These are phyloP conservation scores for Fusarium sp. DNA, from an alignment of 2,329 filamentous ascomycete genomes.

Conservation along the genomic window DNA sequence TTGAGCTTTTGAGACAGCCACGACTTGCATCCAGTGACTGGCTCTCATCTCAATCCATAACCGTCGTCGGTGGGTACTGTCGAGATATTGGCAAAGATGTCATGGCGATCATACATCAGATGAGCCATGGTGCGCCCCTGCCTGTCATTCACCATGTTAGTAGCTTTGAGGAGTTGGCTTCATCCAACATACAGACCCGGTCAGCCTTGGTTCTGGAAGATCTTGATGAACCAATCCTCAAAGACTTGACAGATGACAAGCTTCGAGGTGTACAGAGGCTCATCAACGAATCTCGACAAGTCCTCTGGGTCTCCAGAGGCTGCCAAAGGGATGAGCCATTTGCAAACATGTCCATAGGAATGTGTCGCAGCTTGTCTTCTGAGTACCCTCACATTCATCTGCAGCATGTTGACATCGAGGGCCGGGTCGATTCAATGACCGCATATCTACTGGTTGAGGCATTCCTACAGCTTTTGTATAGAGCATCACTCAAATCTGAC, in stretches of 20 bases:
- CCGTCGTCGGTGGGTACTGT: neutral
- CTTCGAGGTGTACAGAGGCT: neutral
- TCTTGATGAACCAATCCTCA: slow-evolving; percentile 5
- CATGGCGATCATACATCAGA: neutral
- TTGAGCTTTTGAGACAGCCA: neutral
- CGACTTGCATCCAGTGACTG: neutral
- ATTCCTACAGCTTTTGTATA: neutral
- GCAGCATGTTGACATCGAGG: slow-evolving; percentile 7
- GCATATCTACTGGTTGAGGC: neutral
- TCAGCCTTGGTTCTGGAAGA: neutral
- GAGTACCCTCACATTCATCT: slow-evolving; percentile 9
- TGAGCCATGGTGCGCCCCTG: rapidly evolving
- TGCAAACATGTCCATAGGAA: slow-evolving; percentile 7
- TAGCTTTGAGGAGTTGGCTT: neutral
- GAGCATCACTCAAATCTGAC: neutral
- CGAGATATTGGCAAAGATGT: neutral
- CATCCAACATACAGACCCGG: neutral
- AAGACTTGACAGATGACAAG: neutral
- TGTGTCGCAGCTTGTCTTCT: slow-evolving; percentile 1
- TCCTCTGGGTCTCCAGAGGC: slow-evolving; percentile 1
- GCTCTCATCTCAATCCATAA: neutral
- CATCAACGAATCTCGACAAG: neutral
- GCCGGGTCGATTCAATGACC: neutral
- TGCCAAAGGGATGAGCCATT: neutral
- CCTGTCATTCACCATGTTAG: neutral